Evolutionary conservation across 2,329 filamentous ascomycete species (phyloP).

Genomic region (Aureobasidium sp.): DNA sequence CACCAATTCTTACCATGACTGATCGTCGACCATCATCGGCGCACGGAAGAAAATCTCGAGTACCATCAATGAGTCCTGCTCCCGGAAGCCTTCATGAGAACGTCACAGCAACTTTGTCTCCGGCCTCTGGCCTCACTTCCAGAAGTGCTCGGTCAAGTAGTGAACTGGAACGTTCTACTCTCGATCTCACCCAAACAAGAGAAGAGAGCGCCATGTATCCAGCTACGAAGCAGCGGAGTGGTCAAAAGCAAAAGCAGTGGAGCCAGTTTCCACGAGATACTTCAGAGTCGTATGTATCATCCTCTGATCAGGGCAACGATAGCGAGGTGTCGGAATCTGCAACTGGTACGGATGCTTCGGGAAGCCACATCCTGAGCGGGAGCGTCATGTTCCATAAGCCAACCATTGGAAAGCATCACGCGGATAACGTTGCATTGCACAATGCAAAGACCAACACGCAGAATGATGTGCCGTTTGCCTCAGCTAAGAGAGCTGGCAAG

Average conservation of each 20-base stretch:
- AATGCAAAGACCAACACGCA: not conserved
- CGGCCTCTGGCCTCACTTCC: constrained; percentile 27
- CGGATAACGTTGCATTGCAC: not conserved
- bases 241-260: not conserved
- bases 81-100: constrained; percentile 21
- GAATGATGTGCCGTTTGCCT: not conserved
- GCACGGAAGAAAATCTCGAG: constrained; percentile 5
- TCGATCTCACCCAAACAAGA: constrained; percentile 25
- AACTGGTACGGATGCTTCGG: constrained; percentile 69
- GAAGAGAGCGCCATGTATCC: constrained; percentile 16
- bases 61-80: constrained; percentile 10
- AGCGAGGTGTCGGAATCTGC: constrained; percentile 39
- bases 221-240: not conserved
- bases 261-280: constrained; percentile 44
- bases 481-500: constrained; percentile 18
- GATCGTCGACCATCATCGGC: not conserved
- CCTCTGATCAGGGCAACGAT: constrained; percentile 20
- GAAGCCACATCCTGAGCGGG: constrained; percentile 79
- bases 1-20: not conserved
- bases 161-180: constrained; percentile 34
- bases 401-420: constrained; percentile 41
- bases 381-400: constrained; percentile 85
- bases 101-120: constrained; percentile 37
- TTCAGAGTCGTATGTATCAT: constrained; percentile 58
- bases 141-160: constrained; percentile 34